Conservation (phyloP, 2,329 filamentous ascomycete species). For the Alternaria hordeiaustralica region DNA sequence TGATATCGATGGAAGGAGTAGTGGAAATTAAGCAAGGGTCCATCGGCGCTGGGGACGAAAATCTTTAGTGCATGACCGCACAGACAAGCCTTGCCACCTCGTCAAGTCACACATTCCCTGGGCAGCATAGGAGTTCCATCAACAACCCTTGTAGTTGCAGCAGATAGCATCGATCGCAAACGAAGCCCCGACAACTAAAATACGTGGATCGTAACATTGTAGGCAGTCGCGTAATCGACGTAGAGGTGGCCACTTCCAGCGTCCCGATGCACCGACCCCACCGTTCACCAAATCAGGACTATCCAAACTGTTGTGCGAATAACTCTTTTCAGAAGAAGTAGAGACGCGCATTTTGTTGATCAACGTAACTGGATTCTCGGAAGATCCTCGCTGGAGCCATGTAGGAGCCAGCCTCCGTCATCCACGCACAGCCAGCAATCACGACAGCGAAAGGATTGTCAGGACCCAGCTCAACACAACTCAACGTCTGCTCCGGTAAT, state of each 20-base stretch:
- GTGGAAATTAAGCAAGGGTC: neutral
- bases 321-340: neutral
- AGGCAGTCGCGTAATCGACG: neutral
- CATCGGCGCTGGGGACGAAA: neutral
- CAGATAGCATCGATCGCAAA: neutral
- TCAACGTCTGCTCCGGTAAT: neutral
- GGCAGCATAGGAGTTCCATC: neutral
- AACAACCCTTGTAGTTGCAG: neutral
- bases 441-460: neutral
- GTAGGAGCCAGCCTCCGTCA: neutral
- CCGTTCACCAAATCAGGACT: neutral
- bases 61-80: constrained; percentile 3
- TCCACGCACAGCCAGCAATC: neutral
- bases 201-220: neutral
- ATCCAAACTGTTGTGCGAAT: neutral
- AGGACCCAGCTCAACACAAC: neutral
- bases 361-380: neutral
- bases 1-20: neutral
- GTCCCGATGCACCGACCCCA: neutral
- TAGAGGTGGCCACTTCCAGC: neutral
- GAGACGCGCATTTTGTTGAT: neutral
- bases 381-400: neutral
- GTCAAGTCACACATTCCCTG: neutral
- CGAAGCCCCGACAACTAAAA: neutral
- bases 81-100: neutral